phyloP scores from a whole-genome alignment of 2,329 filamentous ascomycete genomes.

The Fusarium coicis region DNA sequence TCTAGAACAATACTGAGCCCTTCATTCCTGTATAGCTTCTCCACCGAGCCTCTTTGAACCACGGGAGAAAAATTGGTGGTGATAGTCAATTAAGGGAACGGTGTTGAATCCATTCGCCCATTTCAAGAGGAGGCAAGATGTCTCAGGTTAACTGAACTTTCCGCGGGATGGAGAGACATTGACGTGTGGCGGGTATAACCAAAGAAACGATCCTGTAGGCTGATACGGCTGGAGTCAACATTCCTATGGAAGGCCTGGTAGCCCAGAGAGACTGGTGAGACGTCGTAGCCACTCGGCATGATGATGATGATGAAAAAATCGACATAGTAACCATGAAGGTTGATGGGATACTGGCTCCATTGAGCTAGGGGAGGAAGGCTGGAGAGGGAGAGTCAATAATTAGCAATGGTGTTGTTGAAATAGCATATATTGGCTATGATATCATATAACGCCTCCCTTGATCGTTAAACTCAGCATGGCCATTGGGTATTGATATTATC shows the following conservation, averaged over 20 bases:
- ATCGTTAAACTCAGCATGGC: neutral
- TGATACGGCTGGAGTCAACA: slow-evolving; percentile 35
- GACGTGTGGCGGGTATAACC: slow-evolving; percentile 30
- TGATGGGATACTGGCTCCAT: slow-evolving; percentile 4
- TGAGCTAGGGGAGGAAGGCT: slow-evolving; percentile 1
- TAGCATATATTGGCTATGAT: slow-evolving; percentile 19
- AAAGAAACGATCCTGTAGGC: slow-evolving; percentile 19
- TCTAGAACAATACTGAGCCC: slow-evolving; percentile 47
- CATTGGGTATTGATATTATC: neutral
- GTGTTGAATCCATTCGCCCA: slow-evolving; percentile 31
- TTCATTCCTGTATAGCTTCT: slow-evolving; percentile 51
- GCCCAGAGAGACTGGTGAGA: slow-evolving; percentile 34
- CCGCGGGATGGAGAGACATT: slow-evolving; percentile 2
- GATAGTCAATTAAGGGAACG: slow-evolving; percentile 17
- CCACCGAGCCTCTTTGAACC: slow-evolving; percentile 39
- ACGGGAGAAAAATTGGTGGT: slow-evolving; percentile 29
- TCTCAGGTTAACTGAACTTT: slow-evolving; percentile 38
- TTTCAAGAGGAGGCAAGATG: slow-evolving; percentile 48
- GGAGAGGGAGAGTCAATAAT: slow-evolving; percentile 19
- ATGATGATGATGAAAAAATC: neutral
- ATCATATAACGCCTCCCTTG: neutral
- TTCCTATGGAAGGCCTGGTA: slow-evolving; percentile 42
- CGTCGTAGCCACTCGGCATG: slow-evolving; percentile 34
- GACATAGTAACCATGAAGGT: slow-evolving; percentile 3
- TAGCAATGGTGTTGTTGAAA: slow-evolving; percentile 13